Percentiles rank a stretch among this genome's conserved stretches.
phyloP scores from a whole-genome alignment of 768 basidiomycete genomes.

The Tricholomella constricta region DNA sequence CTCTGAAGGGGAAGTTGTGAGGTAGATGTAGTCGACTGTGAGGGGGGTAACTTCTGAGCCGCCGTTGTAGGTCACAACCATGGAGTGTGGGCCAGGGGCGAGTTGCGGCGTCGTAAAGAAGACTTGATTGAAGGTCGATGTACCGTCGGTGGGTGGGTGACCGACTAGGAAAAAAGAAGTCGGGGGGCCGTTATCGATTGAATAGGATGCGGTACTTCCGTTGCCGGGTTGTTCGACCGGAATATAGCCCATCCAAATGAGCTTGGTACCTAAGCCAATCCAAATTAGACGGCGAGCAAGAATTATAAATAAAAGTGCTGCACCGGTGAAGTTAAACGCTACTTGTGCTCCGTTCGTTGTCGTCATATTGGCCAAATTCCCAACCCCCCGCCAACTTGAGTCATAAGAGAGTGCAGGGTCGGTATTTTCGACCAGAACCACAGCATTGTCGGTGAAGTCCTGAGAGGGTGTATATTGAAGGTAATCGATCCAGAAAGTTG shows the following conservation, averaged over 20 bases:
- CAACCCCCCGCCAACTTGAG: background rate
- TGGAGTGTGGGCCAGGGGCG: constrained; percentile 10
- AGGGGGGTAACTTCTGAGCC: constrained; percentile 24
- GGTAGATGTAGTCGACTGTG: constrained; percentile 22
- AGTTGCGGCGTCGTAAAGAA: constrained; percentile 16
- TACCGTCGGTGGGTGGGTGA: background rate
- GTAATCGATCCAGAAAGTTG: constrained; percentile 4
- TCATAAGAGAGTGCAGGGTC: constrained; percentile 10
- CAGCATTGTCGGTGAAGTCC: background rate
- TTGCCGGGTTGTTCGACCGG: background rate
- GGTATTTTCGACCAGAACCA: constrained; percentile 2
- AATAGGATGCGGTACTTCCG: constrained; percentile 1
- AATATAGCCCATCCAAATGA: constrained; percentile 3
- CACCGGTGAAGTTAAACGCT: background rate
- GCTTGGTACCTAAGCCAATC: constrained; percentile 3
- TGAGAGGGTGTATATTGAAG: constrained; percentile 5
- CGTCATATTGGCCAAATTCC: background rate
- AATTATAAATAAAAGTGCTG: background rate
- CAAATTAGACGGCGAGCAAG: too few relatives aligned
- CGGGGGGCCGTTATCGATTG: constrained; percentile 2
- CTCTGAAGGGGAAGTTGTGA: constrained; percentile 16
- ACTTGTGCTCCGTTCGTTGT: background rate
- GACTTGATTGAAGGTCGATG: constrained; percentile 11
- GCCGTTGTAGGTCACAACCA: constrained; percentile 14
- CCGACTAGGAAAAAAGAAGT: background rate